Evolutionary conservation across 148 eudicot species (phyloP), one percentile per base, ranked within the genome.

Genomic region (Limonium bicolor): DNA sequence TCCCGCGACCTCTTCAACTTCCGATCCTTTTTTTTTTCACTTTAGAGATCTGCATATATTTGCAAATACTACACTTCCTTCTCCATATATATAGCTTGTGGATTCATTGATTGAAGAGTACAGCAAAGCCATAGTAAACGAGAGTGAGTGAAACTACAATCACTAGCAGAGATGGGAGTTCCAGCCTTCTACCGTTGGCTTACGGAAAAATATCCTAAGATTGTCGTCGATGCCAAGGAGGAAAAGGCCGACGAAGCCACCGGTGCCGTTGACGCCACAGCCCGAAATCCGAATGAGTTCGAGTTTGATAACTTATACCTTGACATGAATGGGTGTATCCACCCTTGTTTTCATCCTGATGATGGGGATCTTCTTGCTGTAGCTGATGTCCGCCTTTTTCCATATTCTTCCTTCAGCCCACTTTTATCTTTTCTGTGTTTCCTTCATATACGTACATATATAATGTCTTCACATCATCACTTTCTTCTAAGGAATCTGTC

Each of bases 251-350:
- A 9, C 1, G 61, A 55, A 14, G 38, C 57, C 0, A 46, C 32
- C 27, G 27, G 31, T 5, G 1, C 2, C 18, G 2, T 18, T 1
- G 59, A 59, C 20, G 31, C 62, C 0, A 29, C 43, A 20, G 29
- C 41, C 4, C 60, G 48, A 0, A 69, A 69, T 33, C 69, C 62
- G 3, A 57, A 65, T 34, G 39, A 49, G 2, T 2, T 53, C n/a
- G 74, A 64, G 55, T 64, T 64, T 16, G 70, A 69, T 32, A 60
- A 69, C 15, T 29, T 69, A 0, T 69, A 69, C 25, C 36, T 69
- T 0, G 74, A 69, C 38, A 69, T 69, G 74, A 69, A 69, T 25
- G 69, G 63, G 25, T 59, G 64, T 6, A 69, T 69, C 1, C 74
- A 69, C 9, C 63, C 74, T 0, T 64, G 70, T 17, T 69, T 69